Base-by-base conservation (phyloP, 2,329 filamentous ascomycete genomes). In the Aspergillus spinulosporus region DNA sequence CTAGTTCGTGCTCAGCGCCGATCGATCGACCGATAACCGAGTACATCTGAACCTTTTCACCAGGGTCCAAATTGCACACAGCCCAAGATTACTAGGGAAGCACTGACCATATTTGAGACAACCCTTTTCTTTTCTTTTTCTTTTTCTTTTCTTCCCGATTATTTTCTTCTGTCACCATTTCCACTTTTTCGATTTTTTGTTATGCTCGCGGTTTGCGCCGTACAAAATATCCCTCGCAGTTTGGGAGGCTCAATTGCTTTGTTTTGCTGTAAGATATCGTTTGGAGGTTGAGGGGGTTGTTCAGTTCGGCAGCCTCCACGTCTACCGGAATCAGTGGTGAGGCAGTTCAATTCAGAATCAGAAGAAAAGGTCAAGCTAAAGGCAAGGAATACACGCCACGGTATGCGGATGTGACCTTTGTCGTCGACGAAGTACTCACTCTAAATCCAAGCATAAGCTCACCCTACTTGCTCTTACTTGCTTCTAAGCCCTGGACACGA, bases 401-500 rank as follows among this genome's bases (percentile, higher is more conserved):
- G 55, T 34, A 52, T 57, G 54, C 49, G 31, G 40, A 52, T 49
- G 39, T 57, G 49, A 57, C 15, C 47, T 21, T 54, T 50, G 7
- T 54, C 45, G 37, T 52, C 32, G 7, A 49, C 42, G 39, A 42
- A 49, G 45, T 36, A 48, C 49, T 52, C 29, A 56, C 21, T 12
- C 40, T 29, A 36, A 42, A 44, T 47, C 40, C 49, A 55, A 46
- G 46, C 53, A 50, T 42, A 51, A 45, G 42, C 52, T 34, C 56
- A 58, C 51, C 55, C 53, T 42, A 21, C 28, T 47, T 48, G 42
- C 44, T 31, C 36, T 21, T 34, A 49, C 36, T 39, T 53, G 40
- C 36, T 39, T 47, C 55, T 62, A 63, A 59, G 64, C 67, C 65
- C 68, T 60, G 58, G 60, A 49, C 57, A 61, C 61, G 68, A 66